These are phyloP conservation scores for Cladosporium sp. DNA, from an alignment of 2,329 filamentous ascomycete species.

Conservation along the genomic window DNA sequence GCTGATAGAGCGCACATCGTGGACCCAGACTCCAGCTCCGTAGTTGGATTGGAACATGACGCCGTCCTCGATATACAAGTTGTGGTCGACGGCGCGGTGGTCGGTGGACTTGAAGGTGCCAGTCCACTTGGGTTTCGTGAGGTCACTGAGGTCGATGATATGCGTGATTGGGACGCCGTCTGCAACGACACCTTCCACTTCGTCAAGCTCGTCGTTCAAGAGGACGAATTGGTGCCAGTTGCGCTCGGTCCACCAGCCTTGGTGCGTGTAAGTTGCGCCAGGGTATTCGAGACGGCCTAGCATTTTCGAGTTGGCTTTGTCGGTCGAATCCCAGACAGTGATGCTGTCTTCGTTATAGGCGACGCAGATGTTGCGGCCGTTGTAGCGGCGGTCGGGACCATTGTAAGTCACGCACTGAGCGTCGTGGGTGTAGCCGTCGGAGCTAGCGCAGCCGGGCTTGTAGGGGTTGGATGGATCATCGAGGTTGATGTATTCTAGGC, in stretches of 20 bases:
- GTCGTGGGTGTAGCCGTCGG: conserved; percentile 59
- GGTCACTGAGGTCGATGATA: conserved; percentile 45
- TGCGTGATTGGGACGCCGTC: conserved; percentile 47
- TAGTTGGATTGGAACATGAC: conserved; percentile 50
- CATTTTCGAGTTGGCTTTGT: conserved; percentile 44
- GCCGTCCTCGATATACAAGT: conserved; percentile 46
- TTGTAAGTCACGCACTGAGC: conserved; percentile 56
- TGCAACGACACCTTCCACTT: conserved; percentile 39
- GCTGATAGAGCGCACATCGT: conserved; percentile 31
- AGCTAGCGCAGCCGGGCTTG: conserved; percentile 50
- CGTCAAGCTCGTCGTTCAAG: conserved; percentile 51
- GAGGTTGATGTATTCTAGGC: conserved; percentile 58
- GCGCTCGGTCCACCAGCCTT: conserved; percentile 46
- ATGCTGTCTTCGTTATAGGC: conserved; percentile 53
- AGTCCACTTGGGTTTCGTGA: conserved; percentile 41
- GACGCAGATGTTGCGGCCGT: conserved; percentile 52
- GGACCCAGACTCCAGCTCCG: conserved; percentile 42
- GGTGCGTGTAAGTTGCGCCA: conserved; percentile 57
- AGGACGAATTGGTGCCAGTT: conserved; percentile 44
- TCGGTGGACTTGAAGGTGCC: conserved; percentile 41
- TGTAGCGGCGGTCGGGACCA: conserved; percentile 48
- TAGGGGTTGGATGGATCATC: conserved; percentile 50
- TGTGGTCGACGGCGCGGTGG: conserved; percentile 45
- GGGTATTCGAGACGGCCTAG: conserved; percentile 53
- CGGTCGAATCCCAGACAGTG: conserved; percentile 50